phyloP scores from a whole-genome alignment of 1,284 basidiomycete genomes.

The Entoloma clypeatum region DNA sequence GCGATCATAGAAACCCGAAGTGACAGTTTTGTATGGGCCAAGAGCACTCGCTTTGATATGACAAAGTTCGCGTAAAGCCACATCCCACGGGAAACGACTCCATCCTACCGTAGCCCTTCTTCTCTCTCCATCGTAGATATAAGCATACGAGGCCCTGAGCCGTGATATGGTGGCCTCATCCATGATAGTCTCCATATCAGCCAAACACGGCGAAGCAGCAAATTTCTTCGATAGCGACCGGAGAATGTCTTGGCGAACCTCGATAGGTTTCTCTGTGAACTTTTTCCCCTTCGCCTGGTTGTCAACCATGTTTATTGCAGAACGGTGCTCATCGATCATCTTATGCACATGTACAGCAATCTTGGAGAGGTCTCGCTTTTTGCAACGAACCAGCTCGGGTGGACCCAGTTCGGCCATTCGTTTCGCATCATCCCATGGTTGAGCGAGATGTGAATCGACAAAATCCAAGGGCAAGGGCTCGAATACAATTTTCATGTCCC shows the following conservation, averaged over 20 bases:
- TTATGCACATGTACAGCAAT: slow-evolving; percentile 25
- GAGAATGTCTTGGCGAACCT: slow-evolving; percentile 27
- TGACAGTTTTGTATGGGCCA: slow-evolving; percentile 23
- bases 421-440: slow-evolving; percentile 24
- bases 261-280: slow-evolving; percentile 14
- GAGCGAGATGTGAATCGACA: slow-evolving; percentile 14
- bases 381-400: slow-evolving; percentile 16
- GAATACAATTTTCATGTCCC: slow-evolving; percentile 30
- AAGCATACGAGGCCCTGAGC: slow-evolving; percentile 26
- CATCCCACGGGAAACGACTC: slow-evolving; percentile 28
- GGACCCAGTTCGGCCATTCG: slow-evolving; percentile 18
- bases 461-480: slow-evolving; percentile 3
- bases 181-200: slow-evolving; percentile 19
- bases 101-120: slow-evolving; percentile 11
- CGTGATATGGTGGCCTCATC: slow-evolving; percentile 22
- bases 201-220: slow-evolving; percentile 18
- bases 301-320: neutral
- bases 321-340: slow-evolving; percentile 18
- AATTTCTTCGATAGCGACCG: slow-evolving; percentile 25
- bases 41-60: slow-evolving; percentile 24
- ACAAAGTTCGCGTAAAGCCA: slow-evolving; percentile 27
- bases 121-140: slow-evolving; percentile 20
- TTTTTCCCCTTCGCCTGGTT: slow-evolving; percentile 1
- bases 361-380: slow-evolving; percentile 21
- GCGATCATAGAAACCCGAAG: slow-evolving; percentile 23